A percentile compares a stretch with the other conserved stretches of the same genome.
Evolutionary conservation across 2,329 filamentous ascomycete genomes (phyloP).

Genomic region (Paraphoma chrysanthemicola): DNA sequence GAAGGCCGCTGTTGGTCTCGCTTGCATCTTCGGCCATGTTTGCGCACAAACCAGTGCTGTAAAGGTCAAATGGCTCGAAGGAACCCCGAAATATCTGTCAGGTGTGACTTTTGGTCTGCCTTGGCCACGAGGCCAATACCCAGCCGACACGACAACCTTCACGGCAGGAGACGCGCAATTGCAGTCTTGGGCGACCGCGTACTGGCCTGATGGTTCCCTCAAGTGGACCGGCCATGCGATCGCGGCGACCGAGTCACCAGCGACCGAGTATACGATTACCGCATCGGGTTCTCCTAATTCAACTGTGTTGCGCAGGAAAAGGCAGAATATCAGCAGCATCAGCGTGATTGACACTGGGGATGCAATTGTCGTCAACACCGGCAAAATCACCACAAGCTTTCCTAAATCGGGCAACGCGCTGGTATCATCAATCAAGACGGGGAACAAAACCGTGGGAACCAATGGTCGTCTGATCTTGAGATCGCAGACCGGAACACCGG

Average conservation of each 20-base stretch:
- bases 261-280: conserved; percentile 55
- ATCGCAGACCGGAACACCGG: conserved; percentile 57
- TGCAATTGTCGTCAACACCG: conserved; percentile 37
- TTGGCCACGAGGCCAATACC: conserved; percentile 47
- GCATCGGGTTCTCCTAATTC: conserved; percentile 33
- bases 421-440: conserved; percentile 37
- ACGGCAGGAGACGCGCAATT: conserved; percentile 40
- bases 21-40: conserved; percentile 19
- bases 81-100: conserved; percentile 30
- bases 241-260: conserved; percentile 49
- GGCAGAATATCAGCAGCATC: conserved; percentile 24
- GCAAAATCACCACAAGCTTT: conserved; percentile 43
- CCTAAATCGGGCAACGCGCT: conserved; percentile 40
- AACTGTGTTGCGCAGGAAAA: conserved; percentile 10
- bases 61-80: conserved; percentile 42
- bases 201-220: conserved; percentile 67
- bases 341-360: conserved; percentile 31
- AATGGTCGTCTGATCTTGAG: conserved; percentile 58
- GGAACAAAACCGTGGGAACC: conserved; percentile 51
- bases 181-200: conserved; percentile 65
- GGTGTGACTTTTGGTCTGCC: conserved; percentile 51
- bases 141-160: conserved; percentile 46
- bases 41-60: conserved; percentile 25
- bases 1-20: conserved; percentile 18
- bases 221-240: conserved; percentile 69